A percentile compares a stretch with the other conserved stretches of the same genome.
phyloP scores from a whole-genome alignment of 2,329 filamentous ascomycete genomes.

The Xylaria sp. region DNA sequence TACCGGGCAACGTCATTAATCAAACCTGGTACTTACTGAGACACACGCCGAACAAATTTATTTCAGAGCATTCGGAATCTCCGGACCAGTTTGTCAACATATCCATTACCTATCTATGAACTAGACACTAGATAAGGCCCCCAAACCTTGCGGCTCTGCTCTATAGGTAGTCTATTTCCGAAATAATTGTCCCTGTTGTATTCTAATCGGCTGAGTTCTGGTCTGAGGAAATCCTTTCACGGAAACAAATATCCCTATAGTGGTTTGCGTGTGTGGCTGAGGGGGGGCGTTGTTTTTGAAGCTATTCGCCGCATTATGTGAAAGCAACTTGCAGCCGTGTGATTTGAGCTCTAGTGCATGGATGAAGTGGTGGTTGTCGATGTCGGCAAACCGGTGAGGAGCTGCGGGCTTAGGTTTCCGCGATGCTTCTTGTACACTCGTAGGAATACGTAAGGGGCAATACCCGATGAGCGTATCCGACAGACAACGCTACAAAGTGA shows the following conservation, averaged over 20 bases:
- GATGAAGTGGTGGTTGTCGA: not conserved
- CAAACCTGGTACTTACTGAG: not conserved
- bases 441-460: not conserved
- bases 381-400: not conserved
- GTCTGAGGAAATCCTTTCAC: no score
- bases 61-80: not conserved
- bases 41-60: not conserved
- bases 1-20: not conserved
- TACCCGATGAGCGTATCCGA: not conserved
- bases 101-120: not conserved
- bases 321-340: not conserved
- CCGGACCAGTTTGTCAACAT: conserved; percentile 7
- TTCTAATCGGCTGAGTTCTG: no score
- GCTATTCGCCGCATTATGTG: no score
- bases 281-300: no score
- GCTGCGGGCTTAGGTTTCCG: not conserved
- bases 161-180: no score
- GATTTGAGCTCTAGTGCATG: not conserved
- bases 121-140: no score
- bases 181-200: no score
- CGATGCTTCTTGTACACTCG: not conserved
- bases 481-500: not conserved
- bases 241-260: no score
- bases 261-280: no score
- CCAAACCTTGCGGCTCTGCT: no score